Conservation (phyloP, 83 land plant genomes). For the Isoetes engelmannii region DNA sequence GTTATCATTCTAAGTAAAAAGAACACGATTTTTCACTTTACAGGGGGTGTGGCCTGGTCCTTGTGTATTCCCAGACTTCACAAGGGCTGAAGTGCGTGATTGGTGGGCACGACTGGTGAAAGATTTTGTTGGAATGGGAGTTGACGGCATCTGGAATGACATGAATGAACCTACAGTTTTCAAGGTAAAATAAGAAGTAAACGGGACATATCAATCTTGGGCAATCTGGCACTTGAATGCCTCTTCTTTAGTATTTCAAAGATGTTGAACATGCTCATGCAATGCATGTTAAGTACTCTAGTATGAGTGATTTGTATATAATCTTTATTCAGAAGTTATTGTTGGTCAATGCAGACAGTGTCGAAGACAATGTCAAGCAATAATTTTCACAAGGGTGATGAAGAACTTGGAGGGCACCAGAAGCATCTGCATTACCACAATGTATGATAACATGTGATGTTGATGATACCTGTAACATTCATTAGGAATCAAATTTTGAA, state of each 20-base stretch:
- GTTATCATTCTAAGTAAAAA: background rate
- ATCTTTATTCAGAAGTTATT: background rate
- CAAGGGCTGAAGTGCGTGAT: conserved; percentile 48
- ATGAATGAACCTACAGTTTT: conserved; percentile 97
- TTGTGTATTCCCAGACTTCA: conserved; percentile 91
- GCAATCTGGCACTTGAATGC: too few relatives aligned
- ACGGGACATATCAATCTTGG: too few relatives aligned
- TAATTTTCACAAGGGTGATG: conserved; percentile 79
- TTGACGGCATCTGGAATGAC: conserved; percentile 99
- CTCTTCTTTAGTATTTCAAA: too few relatives aligned
- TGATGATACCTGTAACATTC: too few relatives aligned
- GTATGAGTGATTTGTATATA: too few relatives aligned
- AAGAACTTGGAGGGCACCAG: conserved; percentile 76
- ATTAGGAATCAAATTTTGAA: background rate
- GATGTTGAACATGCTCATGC: too few relatives aligned
- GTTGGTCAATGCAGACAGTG: conserved; percentile 46
- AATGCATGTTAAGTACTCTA: too few relatives aligned
- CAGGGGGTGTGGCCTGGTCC: conserved; percentile 99
- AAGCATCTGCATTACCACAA: conserved; percentile 77
- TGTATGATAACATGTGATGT: conserved; percentile 29
- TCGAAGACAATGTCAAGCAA: conserved; percentile 94
- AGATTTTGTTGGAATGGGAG: conserved; percentile 66
- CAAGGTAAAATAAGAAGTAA: conserved; percentile 39
- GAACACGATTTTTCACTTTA: background rate
- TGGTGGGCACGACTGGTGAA: conserved; percentile 87